These are phyloP conservation scores for Blakeslea trispora DNA, from an alignment of 371 early-diverging fungal species.

Conservation along the genomic window DNA sequence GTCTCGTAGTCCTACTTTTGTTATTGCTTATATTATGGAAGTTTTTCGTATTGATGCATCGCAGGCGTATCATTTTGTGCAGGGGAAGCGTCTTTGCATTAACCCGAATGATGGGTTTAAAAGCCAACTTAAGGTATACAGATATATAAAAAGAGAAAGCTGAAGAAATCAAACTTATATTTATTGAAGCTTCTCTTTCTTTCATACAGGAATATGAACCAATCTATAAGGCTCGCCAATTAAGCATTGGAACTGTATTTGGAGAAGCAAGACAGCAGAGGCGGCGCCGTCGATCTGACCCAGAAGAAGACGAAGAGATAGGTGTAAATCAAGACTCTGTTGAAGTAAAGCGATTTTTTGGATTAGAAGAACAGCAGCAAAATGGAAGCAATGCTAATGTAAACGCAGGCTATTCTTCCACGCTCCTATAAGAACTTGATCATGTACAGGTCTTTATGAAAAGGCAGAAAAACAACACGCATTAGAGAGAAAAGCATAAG, in stretches of 20 bases:
- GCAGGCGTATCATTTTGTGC: constrained; percentile 81
- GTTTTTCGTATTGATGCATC: constrained; percentile 61
- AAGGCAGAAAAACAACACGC: neutral
- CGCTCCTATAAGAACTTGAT: constrained; percentile 5
- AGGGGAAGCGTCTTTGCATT: constrained; percentile 82
- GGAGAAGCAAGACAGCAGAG: constrained; percentile 45
- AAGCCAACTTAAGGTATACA: constrained; percentile 71
- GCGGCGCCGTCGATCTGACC: constrained; percentile 56
- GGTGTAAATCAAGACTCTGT: neutral
- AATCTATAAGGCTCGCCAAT: constrained; percentile 66
- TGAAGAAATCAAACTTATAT: neutral
- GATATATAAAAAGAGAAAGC: no score
- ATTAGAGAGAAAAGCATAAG: neutral
- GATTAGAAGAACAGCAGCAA: constrained; percentile 14
- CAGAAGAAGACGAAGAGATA: constrained; percentile 44
- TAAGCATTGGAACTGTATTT: constrained; percentile 7
- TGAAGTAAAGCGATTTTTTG: constrained; percentile 19
- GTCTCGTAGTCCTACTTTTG: constrained; percentile 84
- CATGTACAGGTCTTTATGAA: neutral
- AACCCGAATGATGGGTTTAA: constrained; percentile 83
- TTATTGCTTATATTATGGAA: constrained; percentile 88
- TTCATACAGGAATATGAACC: constrained; percentile 87
- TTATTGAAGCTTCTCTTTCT: no score
- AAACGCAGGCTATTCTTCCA: constrained; percentile 23
- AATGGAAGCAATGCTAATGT: constrained; percentile 14